Conservation (phyloP, 2,329 filamentous ascomycete genomes). For the Cordyceps cicadae region DNA sequence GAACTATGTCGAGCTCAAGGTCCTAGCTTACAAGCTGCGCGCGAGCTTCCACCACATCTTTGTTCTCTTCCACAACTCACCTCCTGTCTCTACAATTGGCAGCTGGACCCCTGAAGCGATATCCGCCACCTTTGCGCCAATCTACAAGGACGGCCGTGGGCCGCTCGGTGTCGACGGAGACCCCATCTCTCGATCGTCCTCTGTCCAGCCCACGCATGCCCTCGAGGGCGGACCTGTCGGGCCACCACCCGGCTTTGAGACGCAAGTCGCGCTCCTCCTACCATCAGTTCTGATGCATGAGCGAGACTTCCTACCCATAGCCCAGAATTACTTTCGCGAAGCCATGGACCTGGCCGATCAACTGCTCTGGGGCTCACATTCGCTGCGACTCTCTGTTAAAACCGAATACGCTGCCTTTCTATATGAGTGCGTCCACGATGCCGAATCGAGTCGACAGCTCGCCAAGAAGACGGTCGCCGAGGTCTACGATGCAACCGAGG, state of each 20-base stretch:
- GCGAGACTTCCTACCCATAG: constrained; percentile 73
- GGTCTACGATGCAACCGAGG: constrained; percentile 84
- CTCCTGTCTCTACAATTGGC: constrained; percentile 58
- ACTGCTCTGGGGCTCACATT: constrained; percentile 79
- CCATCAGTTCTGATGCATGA: constrained; percentile 74
- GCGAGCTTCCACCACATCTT: constrained; percentile 97
- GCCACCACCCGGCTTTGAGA: constrained; percentile 47
- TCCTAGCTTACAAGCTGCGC: constrained; percentile 82
- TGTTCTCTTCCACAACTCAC: constrained; percentile 89
- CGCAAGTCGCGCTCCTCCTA: constrained; percentile 30
- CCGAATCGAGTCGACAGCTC: constrained; percentile 63
- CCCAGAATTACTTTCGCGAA: constrained; percentile 71
- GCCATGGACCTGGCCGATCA: constrained; percentile 66
- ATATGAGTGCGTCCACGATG: constrained; percentile 85
- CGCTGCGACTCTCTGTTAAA: constrained; percentile 79
- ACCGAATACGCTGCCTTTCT: constrained; percentile 89
- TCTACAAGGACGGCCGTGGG: constrained; percentile 35
- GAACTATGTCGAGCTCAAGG: constrained; percentile 73
- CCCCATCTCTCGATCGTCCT: constrained; percentile 31
- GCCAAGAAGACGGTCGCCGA: constrained; percentile 80
- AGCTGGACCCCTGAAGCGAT: constrained; percentile 40
- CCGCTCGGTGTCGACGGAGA: constrained; percentile 39
- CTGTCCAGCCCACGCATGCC: constrained; percentile 39
- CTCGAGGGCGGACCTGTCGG: constrained; percentile 53
- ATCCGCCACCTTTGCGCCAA: constrained; percentile 28